phyloP scores from a whole-genome alignment of 192 early-diverging fungal genomes.

The Coemansia sp. region DNA sequence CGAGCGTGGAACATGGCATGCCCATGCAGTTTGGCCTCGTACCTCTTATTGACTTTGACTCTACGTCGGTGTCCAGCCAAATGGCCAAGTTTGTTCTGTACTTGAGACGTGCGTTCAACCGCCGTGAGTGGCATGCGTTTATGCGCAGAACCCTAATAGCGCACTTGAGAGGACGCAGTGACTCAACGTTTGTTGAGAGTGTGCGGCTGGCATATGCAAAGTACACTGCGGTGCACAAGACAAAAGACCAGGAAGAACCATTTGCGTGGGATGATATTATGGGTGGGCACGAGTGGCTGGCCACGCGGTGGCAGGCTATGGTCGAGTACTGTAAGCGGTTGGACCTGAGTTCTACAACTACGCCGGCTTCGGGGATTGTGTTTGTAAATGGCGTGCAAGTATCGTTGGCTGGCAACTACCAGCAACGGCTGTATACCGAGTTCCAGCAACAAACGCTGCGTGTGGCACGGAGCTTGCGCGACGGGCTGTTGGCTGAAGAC shows the following conservation, averaged over 20 bases:
- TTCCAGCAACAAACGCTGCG: constrained; percentile 58
- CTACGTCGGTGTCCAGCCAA: constrained; percentile 15
- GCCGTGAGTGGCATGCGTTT: constrained; percentile 32
- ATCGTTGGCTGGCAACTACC: constrained; percentile 62
- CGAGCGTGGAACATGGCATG: constrained; percentile 65
- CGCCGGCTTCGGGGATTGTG: constrained; percentile 48
- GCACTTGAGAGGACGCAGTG: constrained; percentile 4
- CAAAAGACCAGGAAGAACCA: constrained; percentile 24
- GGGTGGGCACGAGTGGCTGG: constrained; percentile 17
- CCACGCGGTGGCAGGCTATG: constrained; percentile 29
- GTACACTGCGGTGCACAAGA: constrained; percentile 24
- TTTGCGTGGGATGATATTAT: constrained; percentile 36
- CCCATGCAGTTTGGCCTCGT: constrained; percentile 88
- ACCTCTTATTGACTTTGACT: constrained; percentile 57
- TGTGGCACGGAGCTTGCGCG: constrained; percentile 55
- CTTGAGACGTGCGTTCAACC: constrained; percentile 38
- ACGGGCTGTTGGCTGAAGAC: constrained; percentile 54
- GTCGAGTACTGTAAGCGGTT: constrained; percentile 42
- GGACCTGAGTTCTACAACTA: constrained; percentile 27
- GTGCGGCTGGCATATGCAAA: constrained; percentile 25
- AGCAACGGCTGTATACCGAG: constrained; percentile 52
- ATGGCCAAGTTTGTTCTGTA: constrained; percentile 44
- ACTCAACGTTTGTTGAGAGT: constrained; percentile 12
- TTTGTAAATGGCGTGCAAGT: constrained; percentile 84
- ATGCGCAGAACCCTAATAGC: constrained; percentile 27